Evolutionary conservation across 352 stramenopile species (phyloP).

Genomic region (Phytopythium delawarense): DNA sequence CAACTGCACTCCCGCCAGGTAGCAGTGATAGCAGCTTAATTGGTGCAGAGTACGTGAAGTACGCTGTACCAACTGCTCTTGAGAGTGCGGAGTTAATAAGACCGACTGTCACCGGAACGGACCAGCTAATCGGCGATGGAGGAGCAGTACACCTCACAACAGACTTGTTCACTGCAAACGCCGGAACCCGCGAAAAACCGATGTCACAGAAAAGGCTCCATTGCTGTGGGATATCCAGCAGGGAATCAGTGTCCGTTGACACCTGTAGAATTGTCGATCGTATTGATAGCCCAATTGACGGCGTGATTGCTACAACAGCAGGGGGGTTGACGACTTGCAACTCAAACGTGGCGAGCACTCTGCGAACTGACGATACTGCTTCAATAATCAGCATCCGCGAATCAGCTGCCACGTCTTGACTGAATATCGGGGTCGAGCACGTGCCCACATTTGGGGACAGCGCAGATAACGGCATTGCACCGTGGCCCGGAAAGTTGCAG

Average conservation of each 20-base stretch:
- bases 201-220: constrained; percentile 25
- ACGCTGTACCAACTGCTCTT: background rate
- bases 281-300: constrained; percentile 7
- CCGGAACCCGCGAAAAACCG: constrained; percentile 17
- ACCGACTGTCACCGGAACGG: background rate
- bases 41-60: constrained; percentile 14
- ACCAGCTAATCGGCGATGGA: background rate
- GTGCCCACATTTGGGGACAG: constrained; percentile 4
- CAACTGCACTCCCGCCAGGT: constrained; percentile 13
- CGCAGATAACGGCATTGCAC: constrained; percentile 5
- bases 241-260: background rate
- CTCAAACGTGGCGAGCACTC: constrained; percentile 3
- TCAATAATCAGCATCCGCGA: background rate
- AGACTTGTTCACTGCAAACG: constrained; percentile 15
- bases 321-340: constrained; percentile 7
- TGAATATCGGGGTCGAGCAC: constrained; percentile 10
- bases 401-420: background rate
- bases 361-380: background rate
- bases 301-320: constrained; percentile 3
- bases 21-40: constrained; percentile 7
- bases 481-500: constrained; percentile 19
- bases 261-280: constrained; percentile 2
- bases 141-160: constrained; percentile 25
- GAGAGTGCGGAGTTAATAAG: background rate
- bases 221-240: background rate